Conservation (phyloP, 2,329 filamentous ascomycete species). For the Boeremia exigua region DNA sequence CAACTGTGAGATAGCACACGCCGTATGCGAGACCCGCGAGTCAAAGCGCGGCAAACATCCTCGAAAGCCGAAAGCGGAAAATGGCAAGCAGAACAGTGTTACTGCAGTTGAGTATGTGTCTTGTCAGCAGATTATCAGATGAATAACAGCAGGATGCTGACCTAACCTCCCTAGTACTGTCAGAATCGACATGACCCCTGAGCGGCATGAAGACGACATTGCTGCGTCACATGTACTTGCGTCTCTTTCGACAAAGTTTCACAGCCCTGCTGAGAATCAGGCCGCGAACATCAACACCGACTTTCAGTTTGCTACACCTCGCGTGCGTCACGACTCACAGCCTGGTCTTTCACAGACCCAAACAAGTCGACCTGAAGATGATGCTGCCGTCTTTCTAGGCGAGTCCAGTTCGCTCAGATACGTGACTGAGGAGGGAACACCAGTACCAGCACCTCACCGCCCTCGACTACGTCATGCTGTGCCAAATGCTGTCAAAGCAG, state of each 20-base stretch:
- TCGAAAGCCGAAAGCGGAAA: conserved; percentile 28
- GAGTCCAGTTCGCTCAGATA: conserved; percentile 59
- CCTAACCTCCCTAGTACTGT: conserved; percentile 9
- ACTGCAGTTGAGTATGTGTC: conserved; percentile 23
- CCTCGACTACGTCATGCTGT: conserved; percentile 40
- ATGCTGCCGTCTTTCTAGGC: conserved; percentile 50
- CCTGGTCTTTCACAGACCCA: conserved; percentile 21
- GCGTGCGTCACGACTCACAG: conserved; percentile 17
- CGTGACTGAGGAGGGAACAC: conserved; percentile 46
- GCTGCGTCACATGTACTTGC: conserved; percentile 39
- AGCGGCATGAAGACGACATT: conserved; percentile 37
- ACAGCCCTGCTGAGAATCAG: conserved; percentile 26
- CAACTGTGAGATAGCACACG: conserved; percentile 49
- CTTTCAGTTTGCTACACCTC: conserved; percentile 23
- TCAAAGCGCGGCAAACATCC: conserved; percentile 54
- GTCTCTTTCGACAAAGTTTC: conserved; percentile 36
- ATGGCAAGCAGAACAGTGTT: conserved; percentile 14
- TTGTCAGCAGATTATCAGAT: neutral
- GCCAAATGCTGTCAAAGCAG: conserved; percentile 42
- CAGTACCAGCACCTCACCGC: conserved; percentile 32
- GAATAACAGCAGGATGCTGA: neutral
- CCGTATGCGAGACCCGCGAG: conserved; percentile 51
- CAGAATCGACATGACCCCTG: conserved; percentile 18
- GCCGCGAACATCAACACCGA: conserved; percentile 12
- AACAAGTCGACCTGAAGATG: conserved; percentile 31